These are phyloP conservation scores for Monocercomonoides exilis DNA, from an alignment of 78 protist genomes.

Conservation along the genomic window DNA sequence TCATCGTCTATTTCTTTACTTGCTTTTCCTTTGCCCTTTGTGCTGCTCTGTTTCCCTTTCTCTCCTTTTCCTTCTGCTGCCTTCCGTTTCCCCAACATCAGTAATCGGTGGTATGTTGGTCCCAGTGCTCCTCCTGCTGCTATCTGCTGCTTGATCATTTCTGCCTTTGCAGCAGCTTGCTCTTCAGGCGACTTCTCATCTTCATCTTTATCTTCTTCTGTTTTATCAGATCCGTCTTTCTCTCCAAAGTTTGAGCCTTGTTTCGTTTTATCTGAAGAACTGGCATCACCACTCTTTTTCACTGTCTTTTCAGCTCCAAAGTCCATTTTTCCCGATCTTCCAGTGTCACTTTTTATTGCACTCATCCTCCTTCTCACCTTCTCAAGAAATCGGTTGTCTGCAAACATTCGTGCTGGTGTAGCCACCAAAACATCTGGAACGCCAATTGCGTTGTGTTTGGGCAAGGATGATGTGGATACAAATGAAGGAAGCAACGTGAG, in stretches of 20 bases:
- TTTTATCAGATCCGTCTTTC: too few relatives aligned
- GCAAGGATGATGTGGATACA: neutral
- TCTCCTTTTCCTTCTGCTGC: neutral
- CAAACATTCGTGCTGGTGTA: neutral
- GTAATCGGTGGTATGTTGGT: neutral
- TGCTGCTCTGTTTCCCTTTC: neutral
- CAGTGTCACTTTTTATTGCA: too few relatives aligned
- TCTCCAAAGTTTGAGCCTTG: too few relatives aligned
- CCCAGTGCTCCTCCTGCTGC: neutral
- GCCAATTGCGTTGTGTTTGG: conserved; percentile 1
- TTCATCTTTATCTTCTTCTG: neutral
- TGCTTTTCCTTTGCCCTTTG: neutral
- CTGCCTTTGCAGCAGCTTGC: neutral
- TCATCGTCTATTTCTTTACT: neutral
- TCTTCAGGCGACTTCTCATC: neutral
- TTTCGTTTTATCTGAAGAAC: too few relatives aligned
- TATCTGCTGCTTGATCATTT: too few relatives aligned
- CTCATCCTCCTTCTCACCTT: neutral
- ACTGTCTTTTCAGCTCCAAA: neutral
- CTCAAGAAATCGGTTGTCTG: neutral
- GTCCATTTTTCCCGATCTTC: neutral
- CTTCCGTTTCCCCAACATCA: neutral
- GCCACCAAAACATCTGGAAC: neutral
- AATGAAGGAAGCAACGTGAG: conserved; percentile 2
- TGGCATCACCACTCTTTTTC: too few relatives aligned